phyloP scores from a whole-genome alignment of 352 stramenopile genomes.

The Phytophthora brassicae region DNA sequence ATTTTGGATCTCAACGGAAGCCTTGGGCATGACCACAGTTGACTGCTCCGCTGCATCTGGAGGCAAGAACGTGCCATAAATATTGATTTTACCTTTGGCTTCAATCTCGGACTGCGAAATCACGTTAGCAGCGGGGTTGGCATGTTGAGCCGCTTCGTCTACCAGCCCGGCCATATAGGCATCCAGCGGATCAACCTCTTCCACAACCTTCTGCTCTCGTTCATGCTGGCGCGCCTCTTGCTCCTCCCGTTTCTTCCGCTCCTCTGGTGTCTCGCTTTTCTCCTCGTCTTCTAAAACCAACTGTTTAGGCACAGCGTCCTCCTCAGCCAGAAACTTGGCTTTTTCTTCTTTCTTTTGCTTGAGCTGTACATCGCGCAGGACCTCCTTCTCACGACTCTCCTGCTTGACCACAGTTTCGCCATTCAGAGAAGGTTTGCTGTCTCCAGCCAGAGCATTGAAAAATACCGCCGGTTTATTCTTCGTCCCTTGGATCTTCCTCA shows the following conservation, averaged over 20 bases:
- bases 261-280: constrained; percentile 58
- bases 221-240: constrained; percentile 50
- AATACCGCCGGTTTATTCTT: constrained; percentile 23
- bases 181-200: constrained; percentile 83
- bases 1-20: constrained; percentile 1
- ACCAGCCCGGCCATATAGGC: constrained; percentile 87
- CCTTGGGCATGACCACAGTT: neutral
- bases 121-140: constrained; percentile 72
- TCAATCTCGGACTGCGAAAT: constrained; percentile 87
- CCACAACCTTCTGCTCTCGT: constrained; percentile 68
- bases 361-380: constrained; percentile 60
- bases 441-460: constrained; percentile 27
- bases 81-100: constrained; percentile 74
- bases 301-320: constrained; percentile 69
- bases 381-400: constrained; percentile 47
- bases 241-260: constrained; percentile 51
- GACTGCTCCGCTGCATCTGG: constrained; percentile 29
- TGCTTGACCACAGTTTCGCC: constrained; percentile 35
- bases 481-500: constrained; percentile 7
- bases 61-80: constrained; percentile 85
- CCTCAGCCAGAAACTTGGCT: constrained; percentile 66
- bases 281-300: constrained; percentile 64
- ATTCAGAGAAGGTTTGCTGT: constrained; percentile 15
- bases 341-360: constrained; percentile 65
- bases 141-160: constrained; percentile 68